A percentile compares a stretch with the other conserved stretches of the same genome.
Evolutionary conservation across 1,284 basidiomycete genomes (phyloP).

Genomic region (Ustilago loliicola): DNA sequence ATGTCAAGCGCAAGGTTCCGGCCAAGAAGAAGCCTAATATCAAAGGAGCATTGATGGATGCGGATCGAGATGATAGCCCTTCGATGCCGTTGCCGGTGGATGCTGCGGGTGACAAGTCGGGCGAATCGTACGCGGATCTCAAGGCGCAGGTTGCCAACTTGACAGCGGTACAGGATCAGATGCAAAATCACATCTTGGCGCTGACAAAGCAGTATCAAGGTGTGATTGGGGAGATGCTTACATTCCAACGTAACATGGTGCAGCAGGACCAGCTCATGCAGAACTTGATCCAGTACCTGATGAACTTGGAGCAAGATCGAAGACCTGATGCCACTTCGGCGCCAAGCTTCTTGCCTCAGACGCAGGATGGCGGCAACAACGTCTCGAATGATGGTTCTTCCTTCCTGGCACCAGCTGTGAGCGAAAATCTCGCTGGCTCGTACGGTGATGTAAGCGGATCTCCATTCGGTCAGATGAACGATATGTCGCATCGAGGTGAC

Average conservation of each 20-base stretch:
- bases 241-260: slow-evolving; percentile 84
- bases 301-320: slow-evolving; percentile 72
- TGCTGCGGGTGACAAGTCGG: slow-evolving; percentile 42
- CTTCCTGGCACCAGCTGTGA: slow-evolving; percentile 77
- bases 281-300: slow-evolving; percentile 83
- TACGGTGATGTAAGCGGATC: slow-evolving; percentile 77
- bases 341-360: slow-evolving; percentile 23
- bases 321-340: slow-evolving; percentile 10
- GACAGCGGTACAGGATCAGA: slow-evolving; percentile 62
- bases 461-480: slow-evolving; percentile 80
- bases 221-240: slow-evolving; percentile 84
- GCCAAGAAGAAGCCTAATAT: slow-evolving; percentile 72
- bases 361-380: background rate
- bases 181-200: slow-evolving; percentile 73
- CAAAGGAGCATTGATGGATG: slow-evolving; percentile 56
- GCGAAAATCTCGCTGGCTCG: slow-evolving; percentile 75
- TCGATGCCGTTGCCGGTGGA: slow-evolving; percentile 24
- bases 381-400: slow-evolving; percentile 62
- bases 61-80: slow-evolving; percentile 63
- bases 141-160: slow-evolving; percentile 58
- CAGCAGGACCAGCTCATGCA: slow-evolving; percentile 88
- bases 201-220: slow-evolving; percentile 83
- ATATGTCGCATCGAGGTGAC: slow-evolving; percentile 75
- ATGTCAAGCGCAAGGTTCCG: slow-evolving; percentile 74
- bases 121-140: slow-evolving; percentile 58